Evolutionary conservation across 2,329 filamentous ascomycete species (phyloP).

Genomic region (Xylaria polymorpha): DNA sequence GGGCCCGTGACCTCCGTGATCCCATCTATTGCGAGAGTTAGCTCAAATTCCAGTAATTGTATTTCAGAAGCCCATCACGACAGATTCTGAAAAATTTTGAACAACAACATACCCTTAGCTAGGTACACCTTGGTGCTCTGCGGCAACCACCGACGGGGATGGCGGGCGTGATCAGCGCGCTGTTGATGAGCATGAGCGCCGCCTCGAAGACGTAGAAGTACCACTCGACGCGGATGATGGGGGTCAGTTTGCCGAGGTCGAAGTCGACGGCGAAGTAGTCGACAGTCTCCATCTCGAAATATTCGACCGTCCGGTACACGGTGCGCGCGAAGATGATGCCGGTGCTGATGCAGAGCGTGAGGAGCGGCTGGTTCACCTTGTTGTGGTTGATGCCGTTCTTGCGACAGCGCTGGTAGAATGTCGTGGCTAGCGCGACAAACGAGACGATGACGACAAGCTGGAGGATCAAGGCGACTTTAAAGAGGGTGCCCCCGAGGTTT

Average conservation of each 20-base stretch:
- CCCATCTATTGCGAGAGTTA: conserved; percentile 52
- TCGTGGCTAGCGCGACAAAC: conserved; percentile 61
- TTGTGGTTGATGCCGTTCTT: conserved; percentile 51
- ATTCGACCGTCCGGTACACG: conserved; percentile 69
- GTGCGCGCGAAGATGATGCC: conserved; percentile 64
- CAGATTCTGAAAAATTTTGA: neutral
- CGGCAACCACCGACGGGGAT: conserved; percentile 64
- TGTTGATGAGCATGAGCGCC: conserved; percentile 63
- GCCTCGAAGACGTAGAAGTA: conserved; percentile 71
- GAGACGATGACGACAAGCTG: conserved; percentile 64
- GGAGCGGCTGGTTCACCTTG: conserved; percentile 53
- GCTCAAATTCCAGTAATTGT: neutral
- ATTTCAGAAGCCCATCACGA: neutral
- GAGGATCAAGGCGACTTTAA: conserved; percentile 64
- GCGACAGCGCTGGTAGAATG: conserved; percentile 61
- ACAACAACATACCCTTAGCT: conserved; percentile 48
- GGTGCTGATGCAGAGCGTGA: conserved; percentile 64
- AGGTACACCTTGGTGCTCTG: conserved; percentile 62
- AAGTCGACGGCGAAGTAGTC: conserved; percentile 54
- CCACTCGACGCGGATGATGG: conserved; percentile 67
- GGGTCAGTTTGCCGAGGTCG: conserved; percentile 53
- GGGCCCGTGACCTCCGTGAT: conserved; percentile 60
- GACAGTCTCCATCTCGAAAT: conserved; percentile 61
- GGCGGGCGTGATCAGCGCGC: conserved; percentile 60
- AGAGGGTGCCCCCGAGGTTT: conserved; percentile 57